A percentile compares a stretch with the other conserved stretches of the same genome.
Conservation (phyloP, 768 basidiomycete species). For the Royoungia palumana region DNA sequence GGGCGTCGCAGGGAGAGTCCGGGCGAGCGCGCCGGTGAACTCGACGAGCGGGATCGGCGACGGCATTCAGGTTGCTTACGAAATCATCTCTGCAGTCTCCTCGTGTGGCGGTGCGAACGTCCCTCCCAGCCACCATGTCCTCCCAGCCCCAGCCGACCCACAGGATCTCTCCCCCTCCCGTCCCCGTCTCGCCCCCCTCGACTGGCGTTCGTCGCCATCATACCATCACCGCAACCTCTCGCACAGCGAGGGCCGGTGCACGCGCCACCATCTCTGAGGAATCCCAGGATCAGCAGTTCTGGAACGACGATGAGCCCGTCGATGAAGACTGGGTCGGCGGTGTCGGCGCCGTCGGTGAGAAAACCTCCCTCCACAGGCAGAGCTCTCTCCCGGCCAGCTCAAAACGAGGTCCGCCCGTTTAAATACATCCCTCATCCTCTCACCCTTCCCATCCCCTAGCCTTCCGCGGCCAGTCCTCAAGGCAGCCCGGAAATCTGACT, state of each 20-base stretch:
- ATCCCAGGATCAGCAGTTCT: conserved; percentile 50
- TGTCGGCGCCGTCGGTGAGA: conserved; percentile 81
- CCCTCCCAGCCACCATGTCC: conserved; percentile 30
- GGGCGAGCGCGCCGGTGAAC: conserved; percentile 43
- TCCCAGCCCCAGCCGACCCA: conserved; percentile 35
- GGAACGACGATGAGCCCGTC: conserved; percentile 76
- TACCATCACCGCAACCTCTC: conserved; percentile 74
- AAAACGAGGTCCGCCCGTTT: conserved; percentile 55
- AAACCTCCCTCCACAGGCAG: conserved; percentile 75
- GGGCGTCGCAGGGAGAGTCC: conserved; percentile 7
- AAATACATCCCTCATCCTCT: neutral
- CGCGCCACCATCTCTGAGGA: conserved; percentile 70
- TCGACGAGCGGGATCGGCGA: conserved; percentile 44
- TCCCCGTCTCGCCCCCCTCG: conserved; percentile 34
- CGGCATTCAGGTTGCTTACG: no score
- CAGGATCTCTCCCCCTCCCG: conserved; percentile 42
- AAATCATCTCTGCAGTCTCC: no score
- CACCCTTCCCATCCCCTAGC: conserved; percentile 33
- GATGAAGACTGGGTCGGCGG: conserved; percentile 80
- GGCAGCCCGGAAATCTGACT: conserved; percentile 56
- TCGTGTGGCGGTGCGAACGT: conserved; percentile 25
- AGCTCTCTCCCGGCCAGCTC: conserved; percentile 79
- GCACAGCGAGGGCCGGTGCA: conserved; percentile 56
- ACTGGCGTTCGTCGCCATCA: conserved; percentile 74
- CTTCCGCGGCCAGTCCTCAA: conserved; percentile 49